phyloP scores from a whole-genome alignment of 805 yeast species.

The Wickerhamiella hasegawae region DNA sequence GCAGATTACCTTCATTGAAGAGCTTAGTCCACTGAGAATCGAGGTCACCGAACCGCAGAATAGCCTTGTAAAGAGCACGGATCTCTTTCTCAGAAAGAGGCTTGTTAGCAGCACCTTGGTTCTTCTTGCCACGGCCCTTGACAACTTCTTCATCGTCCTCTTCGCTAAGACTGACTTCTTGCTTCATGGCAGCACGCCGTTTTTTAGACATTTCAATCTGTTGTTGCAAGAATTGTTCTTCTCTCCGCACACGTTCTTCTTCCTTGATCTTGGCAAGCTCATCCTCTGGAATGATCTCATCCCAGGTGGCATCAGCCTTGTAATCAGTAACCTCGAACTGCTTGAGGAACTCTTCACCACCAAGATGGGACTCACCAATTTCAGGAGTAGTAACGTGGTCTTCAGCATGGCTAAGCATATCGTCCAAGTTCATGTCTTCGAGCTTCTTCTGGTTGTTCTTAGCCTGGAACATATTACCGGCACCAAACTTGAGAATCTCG shows the following conservation, averaged over 20 bases:
- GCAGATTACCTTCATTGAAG: constrained; percentile 76
- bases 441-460: constrained; percentile 86
- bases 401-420: constrained; percentile 90
- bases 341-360: constrained; percentile 92
- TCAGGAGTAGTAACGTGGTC: constrained; percentile 95
- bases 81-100: constrained; percentile 71
- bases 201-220: constrained; percentile 79
- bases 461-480: constrained; percentile 96
- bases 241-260: constrained; percentile 73
- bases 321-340: constrained; percentile 98
- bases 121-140: constrained; percentile 10
- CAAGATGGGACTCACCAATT: constrained; percentile 89
- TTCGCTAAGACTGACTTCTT: constrained; percentile 55
- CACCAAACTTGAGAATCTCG: constrained; percentile 93
- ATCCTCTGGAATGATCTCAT: constrained; percentile 93
- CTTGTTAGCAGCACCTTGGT: constrained; percentile 30
- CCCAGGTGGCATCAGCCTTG: constrained; percentile 98
- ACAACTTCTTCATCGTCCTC: constrained; percentile 25
- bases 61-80: constrained; percentile 69
- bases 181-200: constrained; percentile 58
- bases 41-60: constrained; percentile 69
- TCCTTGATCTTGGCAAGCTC: constrained; percentile 79
- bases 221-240: constrained; percentile 73
- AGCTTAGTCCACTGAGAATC: constrained; percentile 60
- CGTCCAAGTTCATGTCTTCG: constrained; percentile 89